Evolutionary conservation across 2,329 filamentous ascomycete species (phyloP), one percentile per base, ranked within the genome.

Genomic region (Fusarium heterosporum): DNA sequence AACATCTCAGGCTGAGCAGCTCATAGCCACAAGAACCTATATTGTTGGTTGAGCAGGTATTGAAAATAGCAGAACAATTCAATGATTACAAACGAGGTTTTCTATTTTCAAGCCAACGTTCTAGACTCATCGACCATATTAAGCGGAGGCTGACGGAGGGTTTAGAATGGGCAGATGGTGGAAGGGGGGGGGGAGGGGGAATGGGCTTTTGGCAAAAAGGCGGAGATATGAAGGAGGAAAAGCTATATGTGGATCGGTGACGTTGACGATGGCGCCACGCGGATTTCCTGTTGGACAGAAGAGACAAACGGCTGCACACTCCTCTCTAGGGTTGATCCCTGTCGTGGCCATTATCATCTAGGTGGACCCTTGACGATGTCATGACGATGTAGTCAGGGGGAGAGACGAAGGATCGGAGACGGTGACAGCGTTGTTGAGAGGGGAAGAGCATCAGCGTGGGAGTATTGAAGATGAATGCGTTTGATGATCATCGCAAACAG

Each of bases 361-460:
- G 45, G 69, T 70, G 81, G 65, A 75, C 82, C 69, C 59, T 72
- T 61, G 70, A 67, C 70, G 66, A 60, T 61, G 40, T 58, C 49
- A 73, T 73, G 71, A 73, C 71, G 71, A 60, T 56, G 40, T 67
- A 60, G 54, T 58, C 51, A 68, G 65, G 65, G 65, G 60, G 48
- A 48, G 30, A 51, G 34, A 46, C 43, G 43, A 53, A 6, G 45
- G 32, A 25, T 32, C 48, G 42, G 54, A 57, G 48, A 48, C 32
- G 48, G 61, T 51, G 49, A 56, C 46, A 56, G 54, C 46, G 32
- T 60, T 6, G 51, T 40, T 40, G 32, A 25, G 54, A 41, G 36
- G 30, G 38, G 29, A 52, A 32, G 46, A 45, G 36, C n/a, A 56
- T 61, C 29, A 49, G 47, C 34, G 47, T 48, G 42, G 43, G 34